Base-by-base conservation (phyloP, 768 basidiomycete genomes). In the Dacryopinax spathularia region DNA sequence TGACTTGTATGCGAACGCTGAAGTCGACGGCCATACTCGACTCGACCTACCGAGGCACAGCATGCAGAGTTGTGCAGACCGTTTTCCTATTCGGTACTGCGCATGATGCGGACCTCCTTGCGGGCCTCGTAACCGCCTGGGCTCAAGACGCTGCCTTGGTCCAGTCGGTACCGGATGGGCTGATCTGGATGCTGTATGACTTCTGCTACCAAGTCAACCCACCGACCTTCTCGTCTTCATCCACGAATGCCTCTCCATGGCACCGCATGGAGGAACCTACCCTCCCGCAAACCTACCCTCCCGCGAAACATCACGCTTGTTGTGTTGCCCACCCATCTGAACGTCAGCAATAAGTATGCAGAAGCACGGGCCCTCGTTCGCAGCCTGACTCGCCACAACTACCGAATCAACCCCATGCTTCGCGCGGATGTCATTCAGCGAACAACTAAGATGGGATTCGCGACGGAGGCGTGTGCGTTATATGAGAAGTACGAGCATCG, bases 401-500 rank as follows among this genome's bases (percentile, higher is more conserved):
- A 79, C 12, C 69, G 71, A 1, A 70, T 88, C 43, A 78, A 80
- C 1, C 66, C 75, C 2, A 69, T 76, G 34, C 73, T 73, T 65
- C 80, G 84, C n/a, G 77, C 79, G 2, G 70, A 69, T 5, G 79
- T 87, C 65, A 80, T 88, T 63, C 67, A 76, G 0, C 65, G 77
- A 18, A 66, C 73, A 6, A 85, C 84, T 0, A 67, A 71, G 27
- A 70, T 73, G 25, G 83, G 85, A 7, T 79, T 82, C 48, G 77
- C 78, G 2, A 70, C 66, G 4, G 70, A 78, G 16, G 81, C 85
- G 22, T 77, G 84, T 20, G 67, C 69, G 7, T 76, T 88, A 18
- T 88, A 84, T 83, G 79, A 81, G 66, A 76, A 77, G 65, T 84
- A 81, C 69, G 72, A 80, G 0, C 68, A 66, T 37, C 81, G 80